A percentile compares a stretch with the other conserved stretches of the same genome.
Conservation (phyloP, 1,284 basidiomycete species). For the Coniferiporia weirii region DNA sequence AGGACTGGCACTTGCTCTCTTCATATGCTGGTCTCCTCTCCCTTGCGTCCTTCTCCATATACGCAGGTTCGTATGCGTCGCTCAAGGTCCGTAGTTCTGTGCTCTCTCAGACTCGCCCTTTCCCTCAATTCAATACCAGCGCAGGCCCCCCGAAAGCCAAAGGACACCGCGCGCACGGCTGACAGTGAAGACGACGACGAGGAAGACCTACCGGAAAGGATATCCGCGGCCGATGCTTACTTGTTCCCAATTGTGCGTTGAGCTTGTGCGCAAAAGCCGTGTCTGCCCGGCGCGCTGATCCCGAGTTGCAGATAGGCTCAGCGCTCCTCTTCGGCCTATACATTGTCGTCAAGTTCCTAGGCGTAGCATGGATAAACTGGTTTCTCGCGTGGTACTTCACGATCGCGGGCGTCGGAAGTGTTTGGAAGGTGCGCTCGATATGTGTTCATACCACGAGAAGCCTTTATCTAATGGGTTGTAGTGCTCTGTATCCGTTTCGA, state of each 20-base stretch:
- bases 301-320: slow-evolving; percentile 52
- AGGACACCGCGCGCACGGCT: slow-evolving; percentile 19
- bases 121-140: too few relatives aligned
- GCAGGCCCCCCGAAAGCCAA: slow-evolving; percentile 24
- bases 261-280: slow-evolving; percentile 9
- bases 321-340: slow-evolving; percentile 63
- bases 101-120: too few relatives aligned
- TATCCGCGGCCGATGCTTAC: slow-evolving; percentile 69
- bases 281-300: slow-evolving; percentile 3
- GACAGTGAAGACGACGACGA: slow-evolving; percentile 24
- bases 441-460: background rate
- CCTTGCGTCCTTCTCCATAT: slow-evolving; percentile 59
- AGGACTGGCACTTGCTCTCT: slow-evolving; percentile 55
- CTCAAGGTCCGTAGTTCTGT: slow-evolving; percentile 40
- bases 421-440: slow-evolving; percentile 53
- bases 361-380: slow-evolving; percentile 80
- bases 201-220: slow-evolving; percentile 46
- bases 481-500: slow-evolving; percentile 46
- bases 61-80: slow-evolving; percentile 62
- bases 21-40: slow-evolving; percentile 63
- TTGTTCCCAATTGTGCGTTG: slow-evolving; percentile 65
- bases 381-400: slow-evolving; percentile 76
- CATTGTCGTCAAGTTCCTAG: slow-evolving; percentile 68
- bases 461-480: slow-evolving; percentile 25
- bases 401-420: slow-evolving; percentile 54